phyloP scores from a whole-genome alignment of 139 green algal species.

The Tetraselmis striata region DNA sequence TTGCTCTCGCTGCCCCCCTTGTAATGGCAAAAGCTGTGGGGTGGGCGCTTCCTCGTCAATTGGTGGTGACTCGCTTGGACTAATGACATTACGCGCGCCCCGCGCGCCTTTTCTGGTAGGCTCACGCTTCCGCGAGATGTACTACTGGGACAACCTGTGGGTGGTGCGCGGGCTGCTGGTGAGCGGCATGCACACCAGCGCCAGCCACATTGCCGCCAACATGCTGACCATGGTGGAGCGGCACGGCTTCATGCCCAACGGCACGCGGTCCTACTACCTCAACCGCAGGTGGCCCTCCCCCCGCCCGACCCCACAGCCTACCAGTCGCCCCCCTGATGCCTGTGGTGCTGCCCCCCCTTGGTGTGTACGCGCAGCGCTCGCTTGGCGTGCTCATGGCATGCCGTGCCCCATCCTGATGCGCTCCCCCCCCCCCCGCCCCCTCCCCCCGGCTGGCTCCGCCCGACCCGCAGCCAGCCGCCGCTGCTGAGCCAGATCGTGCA shows the following conservation, averaged over 20 bases:
- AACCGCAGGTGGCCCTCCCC: conserved; percentile 58
- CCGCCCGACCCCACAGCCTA: neutral
- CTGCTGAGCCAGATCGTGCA: conserved; percentile 63
- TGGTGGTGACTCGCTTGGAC: no score
- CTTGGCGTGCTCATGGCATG: neutral
- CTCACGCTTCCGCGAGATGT: conserved; percentile 65
- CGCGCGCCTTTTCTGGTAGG: conserved; percentile 1
- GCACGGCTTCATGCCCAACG: conserved; percentile 87
- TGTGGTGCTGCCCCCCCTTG: neutral
- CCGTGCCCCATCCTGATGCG: neutral
- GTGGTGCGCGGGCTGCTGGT: conserved; percentile 73
- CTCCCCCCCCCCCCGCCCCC: conserved; percentile 1
- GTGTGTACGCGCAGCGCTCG: neutral
- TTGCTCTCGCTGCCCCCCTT: conserved; percentile 31
- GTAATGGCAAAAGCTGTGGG: neutral
- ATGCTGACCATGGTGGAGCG: conserved; percentile 56
- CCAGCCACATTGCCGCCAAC: conserved; percentile 56
- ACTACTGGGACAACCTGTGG: conserved; percentile 91
- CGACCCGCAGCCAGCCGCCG: conserved; percentile 84
- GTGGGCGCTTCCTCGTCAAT: neutral
- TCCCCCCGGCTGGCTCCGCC: no score
- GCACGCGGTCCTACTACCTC: conserved; percentile 81
- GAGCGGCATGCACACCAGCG: conserved; percentile 52
- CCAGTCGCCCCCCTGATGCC: neutral
- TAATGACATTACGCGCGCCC: neutral